These are phyloP conservation scores for Decorospora gaudefroyi DNA, from an alignment of 2,329 filamentous ascomycete genomes.

Conservation along the genomic window DNA sequence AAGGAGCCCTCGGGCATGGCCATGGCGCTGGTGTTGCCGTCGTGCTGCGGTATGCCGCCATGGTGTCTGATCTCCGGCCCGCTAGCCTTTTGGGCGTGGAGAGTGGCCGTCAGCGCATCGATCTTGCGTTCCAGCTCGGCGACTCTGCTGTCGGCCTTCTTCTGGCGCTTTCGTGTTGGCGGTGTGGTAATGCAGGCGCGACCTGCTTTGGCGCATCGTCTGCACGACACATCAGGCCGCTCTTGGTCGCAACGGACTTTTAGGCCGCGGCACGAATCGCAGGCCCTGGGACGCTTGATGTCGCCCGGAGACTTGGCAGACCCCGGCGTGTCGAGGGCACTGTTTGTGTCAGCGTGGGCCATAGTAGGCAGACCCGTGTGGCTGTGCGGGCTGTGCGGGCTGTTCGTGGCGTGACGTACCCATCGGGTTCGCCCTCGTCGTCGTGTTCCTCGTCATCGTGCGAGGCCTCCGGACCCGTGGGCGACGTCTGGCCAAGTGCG, in stretches of 20 bases:
- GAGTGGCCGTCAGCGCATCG: constrained; percentile 78
- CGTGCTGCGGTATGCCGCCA: constrained; percentile 31
- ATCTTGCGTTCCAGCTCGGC: constrained; percentile 93
- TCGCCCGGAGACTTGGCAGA: constrained; percentile 45
- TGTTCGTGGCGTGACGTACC: constrained; percentile 20
- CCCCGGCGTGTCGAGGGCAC: constrained; percentile 35
- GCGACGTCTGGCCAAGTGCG: constrained; percentile 41
- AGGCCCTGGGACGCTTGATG: constrained; percentile 54
- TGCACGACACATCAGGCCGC: constrained; percentile 61
- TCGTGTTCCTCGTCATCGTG: constrained; percentile 41
- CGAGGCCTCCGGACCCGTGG: constrained; percentile 23
- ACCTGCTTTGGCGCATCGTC: constrained; percentile 78
- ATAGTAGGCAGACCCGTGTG: too few relatives aligned
- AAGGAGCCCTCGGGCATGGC: constrained; percentile 33
- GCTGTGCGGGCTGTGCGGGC: too few relatives aligned
- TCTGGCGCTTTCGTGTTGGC: constrained; percentile 77
- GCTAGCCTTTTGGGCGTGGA: constrained; percentile 62
- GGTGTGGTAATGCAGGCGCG: constrained; percentile 69
- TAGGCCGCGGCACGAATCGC: constrained; percentile 54
- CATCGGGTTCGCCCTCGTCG: constrained; percentile 38
- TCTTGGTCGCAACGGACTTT: constrained; percentile 82
- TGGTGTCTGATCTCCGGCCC: constrained; percentile 28
- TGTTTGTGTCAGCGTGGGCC: constrained; percentile 14
- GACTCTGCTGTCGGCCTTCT: constrained; percentile 88
- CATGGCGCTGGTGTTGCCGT: constrained; percentile 11